Base-by-base conservation (phyloP, 306 rosid species). In the Biancaea sappan region DNA sequence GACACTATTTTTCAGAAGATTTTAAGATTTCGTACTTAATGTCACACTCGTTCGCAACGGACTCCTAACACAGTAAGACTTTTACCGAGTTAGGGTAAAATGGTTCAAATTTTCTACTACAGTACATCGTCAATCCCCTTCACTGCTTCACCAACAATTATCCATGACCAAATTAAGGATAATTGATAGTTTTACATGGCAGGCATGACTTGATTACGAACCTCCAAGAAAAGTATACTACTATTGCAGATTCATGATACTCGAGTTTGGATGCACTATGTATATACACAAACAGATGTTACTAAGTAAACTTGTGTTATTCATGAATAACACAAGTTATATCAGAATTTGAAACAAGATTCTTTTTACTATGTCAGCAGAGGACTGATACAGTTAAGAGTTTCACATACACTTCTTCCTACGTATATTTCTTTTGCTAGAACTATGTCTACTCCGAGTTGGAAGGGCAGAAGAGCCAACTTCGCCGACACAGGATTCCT, bases 361-460 rank as follows among this genome's bases (percentile, higher is more conserved):
- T 43, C 48, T 43, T 69, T 77, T 66, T 74, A 81, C 87, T 76
- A 80, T 62, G 60, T 75, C 73, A 75, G 78, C 22, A 66, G 18
- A 3, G 8, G 46, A 72, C 63, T 43, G 81, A 41, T 21, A 71
- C 81, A 63, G 46, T 79, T 28, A 72, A 63, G 43, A 77, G 72
- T 76, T 18, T 62, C 48, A 85, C 63, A 67, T 63, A 78, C 61
- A 71, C 66, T 75, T 82, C 75, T 84, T 87, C 82, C 84, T 84
- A 63, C 77, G 73, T 38, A 72, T 77, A 75, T 64, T 80, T 82
- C 89, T 88, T 82, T 79, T 81, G 66, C 91, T 82, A 53, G 22
- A 57, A 32, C 82, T 69, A 44, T 70, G 71, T 77, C 81, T 82
- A 75, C 70, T 62, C 74, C 70, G 73, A 68, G 26, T 41, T 66